Evolutionary conservation across 495 filamentous ascomycete genomes (phyloP).

Genomic region (Cryomyces minteri): DNA sequence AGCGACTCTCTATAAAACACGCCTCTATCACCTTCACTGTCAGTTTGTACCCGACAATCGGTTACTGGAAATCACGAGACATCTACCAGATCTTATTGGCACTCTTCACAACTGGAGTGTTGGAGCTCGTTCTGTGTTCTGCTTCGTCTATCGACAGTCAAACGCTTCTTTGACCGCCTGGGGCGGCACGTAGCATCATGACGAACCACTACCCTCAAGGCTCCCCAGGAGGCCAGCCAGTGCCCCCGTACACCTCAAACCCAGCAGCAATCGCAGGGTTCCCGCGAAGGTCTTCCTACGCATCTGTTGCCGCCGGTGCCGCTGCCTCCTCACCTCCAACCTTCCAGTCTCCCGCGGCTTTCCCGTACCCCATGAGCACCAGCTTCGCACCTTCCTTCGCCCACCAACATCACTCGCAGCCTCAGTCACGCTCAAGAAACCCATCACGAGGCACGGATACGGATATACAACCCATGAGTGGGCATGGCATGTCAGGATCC

Average conservation of each 20-base stretch:
- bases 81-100: too few relatives aligned
- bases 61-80: too few relatives aligned
- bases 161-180: too few relatives aligned
- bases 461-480: conserved; percentile 15
- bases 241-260: conserved; percentile 7
- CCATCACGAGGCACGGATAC: conserved; percentile 19
- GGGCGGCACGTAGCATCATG: too few relatives aligned
- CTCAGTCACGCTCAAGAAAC: conserved; percentile 14
- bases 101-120: too few relatives aligned
- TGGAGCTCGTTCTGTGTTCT: too few relatives aligned
- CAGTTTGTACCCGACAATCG: too few relatives aligned
- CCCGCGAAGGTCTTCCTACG: conserved; percentile 43
- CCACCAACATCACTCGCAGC: conserved; percentile 2
- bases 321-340: conserved; percentile 16
- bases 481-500: conserved; percentile 17
- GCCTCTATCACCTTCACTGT: too few relatives aligned
- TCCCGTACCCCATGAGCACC: conserved; percentile 44
- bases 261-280: neutral
- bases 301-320: conserved; percentile 60
- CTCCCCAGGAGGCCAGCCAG: conserved; percentile 16
- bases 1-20: too few relatives aligned
- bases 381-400: conserved; percentile 17
- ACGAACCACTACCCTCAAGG: conserved; percentile 8
- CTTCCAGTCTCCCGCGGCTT: conserved; percentile 30
- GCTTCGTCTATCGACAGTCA: too few relatives aligned